These are phyloP conservation scores for Suillus plorans DNA, from an alignment of 768 basidiomycete genomes.

Conservation along the genomic window DNA sequence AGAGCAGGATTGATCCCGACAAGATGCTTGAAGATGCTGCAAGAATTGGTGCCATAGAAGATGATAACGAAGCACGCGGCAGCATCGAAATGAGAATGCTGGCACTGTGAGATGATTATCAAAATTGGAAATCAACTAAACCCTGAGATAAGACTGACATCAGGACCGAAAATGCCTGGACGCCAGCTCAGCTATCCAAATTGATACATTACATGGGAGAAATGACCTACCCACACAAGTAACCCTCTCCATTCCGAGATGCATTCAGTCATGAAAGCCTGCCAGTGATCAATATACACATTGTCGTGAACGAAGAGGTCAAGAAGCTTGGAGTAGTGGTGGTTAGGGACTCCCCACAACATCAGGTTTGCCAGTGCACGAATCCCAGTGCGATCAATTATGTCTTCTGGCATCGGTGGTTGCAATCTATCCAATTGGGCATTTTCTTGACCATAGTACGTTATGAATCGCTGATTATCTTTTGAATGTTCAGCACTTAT, in stretches of 20 bases:
- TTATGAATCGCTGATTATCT: constrained; percentile 49
- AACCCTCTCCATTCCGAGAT: constrained; percentile 46
- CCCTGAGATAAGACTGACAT: constrained; percentile 14
- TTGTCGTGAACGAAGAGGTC: constrained; percentile 48
- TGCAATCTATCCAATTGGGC: constrained; percentile 49
- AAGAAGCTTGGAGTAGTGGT: constrained; percentile 40
- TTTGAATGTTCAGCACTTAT: neutral
- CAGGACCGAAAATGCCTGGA: constrained; percentile 14
- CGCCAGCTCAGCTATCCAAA: neutral
- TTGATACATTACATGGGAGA: neutral
- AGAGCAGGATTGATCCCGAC: constrained; percentile 9
- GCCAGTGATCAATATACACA: constrained; percentile 50
- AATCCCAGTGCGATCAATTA: constrained; percentile 31
- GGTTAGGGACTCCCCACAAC: constrained; percentile 41
- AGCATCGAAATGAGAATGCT: constrained; percentile 34
- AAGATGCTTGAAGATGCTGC: constrained; percentile 9
- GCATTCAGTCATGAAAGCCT: constrained; percentile 39
- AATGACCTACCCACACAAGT: constrained; percentile 32
- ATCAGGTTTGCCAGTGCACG: constrained; percentile 34
- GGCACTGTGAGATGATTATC: constrained; percentile 32
- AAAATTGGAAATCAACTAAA: constrained; percentile 26
- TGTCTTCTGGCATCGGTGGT: constrained; percentile 40
- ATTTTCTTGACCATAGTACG: constrained; percentile 50
- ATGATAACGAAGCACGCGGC: constrained; percentile 6
- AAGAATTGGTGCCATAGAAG: constrained; percentile 6